Evolutionary conservation across 2,329 filamentous ascomycete species (phyloP).

Genomic region (Sordariomycetes sp.): DNA sequence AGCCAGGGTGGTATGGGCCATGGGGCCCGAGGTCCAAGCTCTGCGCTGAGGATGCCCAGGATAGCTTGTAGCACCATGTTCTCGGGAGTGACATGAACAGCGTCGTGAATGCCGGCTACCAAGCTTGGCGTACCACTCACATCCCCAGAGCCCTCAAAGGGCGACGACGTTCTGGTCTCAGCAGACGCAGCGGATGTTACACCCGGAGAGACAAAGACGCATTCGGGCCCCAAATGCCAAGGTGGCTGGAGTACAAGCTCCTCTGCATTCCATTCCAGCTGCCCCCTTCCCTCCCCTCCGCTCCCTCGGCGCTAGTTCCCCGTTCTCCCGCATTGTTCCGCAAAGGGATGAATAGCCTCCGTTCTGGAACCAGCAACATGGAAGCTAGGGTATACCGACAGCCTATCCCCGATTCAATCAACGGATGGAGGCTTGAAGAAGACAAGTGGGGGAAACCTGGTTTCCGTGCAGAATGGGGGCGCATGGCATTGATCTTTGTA

Average conservation of each 20-base stretch:
- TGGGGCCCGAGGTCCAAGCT: slow-evolving; percentile 58
- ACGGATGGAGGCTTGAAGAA: neutral
- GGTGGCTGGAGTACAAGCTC: slow-evolving; percentile 32
- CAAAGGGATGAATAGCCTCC: neutral
- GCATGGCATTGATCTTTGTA: neutral
- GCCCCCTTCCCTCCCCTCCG: neutral
- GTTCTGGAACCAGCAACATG: neutral
- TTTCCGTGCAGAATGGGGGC: neutral
- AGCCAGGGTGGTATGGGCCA: slow-evolving; percentile 80
- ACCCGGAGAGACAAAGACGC: slow-evolving; percentile 74
- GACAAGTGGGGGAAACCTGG: neutral
- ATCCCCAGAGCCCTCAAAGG: slow-evolving; percentile 40
- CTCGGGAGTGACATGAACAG: slow-evolving; percentile 53
- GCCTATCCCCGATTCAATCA: neutral
- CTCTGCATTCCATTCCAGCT: neutral
- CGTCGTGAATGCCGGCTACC: slow-evolving; percentile 73
- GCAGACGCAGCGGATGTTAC: slow-evolving; percentile 58
- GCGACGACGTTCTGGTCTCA: slow-evolving; percentile 63
- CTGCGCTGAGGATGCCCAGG: slow-evolving; percentile 40
- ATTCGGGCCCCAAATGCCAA: slow-evolving; percentile 71
- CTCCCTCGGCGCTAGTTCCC: slow-evolving; percentile 5
- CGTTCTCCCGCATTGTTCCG: neutral
- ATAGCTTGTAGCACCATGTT: slow-evolving; percentile 71
- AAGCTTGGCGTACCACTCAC: slow-evolving; percentile 63
- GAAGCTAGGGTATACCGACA: neutral